Conservation (phyloP, 768 basidiomycete species). For the Panus rudis region DNA sequence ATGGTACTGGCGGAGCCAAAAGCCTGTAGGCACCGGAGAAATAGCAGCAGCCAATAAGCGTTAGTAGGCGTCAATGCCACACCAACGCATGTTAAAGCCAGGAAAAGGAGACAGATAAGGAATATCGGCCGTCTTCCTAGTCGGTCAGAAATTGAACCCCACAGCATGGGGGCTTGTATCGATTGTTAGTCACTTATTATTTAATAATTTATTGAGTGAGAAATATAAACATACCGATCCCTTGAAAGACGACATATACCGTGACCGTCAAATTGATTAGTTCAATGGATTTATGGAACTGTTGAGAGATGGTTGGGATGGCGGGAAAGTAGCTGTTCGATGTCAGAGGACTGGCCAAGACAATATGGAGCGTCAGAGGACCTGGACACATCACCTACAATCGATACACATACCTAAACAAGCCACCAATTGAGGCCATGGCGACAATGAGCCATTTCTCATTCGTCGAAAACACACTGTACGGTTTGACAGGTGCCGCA, state of each 20-base stretch:
- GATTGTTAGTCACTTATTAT: neutral
- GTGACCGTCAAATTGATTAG: constrained; percentile 78
- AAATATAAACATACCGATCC: constrained; percentile 37
- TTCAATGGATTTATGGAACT: constrained; percentile 60
- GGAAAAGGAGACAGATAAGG: constrained; percentile 53
- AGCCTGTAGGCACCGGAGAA: constrained; percentile 77
- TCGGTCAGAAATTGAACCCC: constrained; percentile 66
- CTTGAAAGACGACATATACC: constrained; percentile 67
- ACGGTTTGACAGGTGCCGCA: constrained; percentile 11
- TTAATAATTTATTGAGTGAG: neutral
- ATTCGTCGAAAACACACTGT: constrained; percentile 42
- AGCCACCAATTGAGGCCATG: constrained; percentile 48
- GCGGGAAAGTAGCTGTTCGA: constrained; percentile 77
- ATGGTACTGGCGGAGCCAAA: constrained; percentile 75
- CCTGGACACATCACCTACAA: neutral
- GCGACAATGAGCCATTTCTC: constrained; percentile 69
- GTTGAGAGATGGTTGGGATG: constrained; percentile 57
- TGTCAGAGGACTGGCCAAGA: constrained; percentile 51
- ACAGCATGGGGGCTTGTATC: constrained; percentile 38
- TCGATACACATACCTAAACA: constrained; percentile 56
- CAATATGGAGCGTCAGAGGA: constrained; percentile 1
- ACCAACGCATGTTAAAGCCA: constrained; percentile 60
- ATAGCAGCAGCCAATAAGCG: constrained; percentile 72
- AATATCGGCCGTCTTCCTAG: constrained; percentile 60
- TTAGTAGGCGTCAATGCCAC: constrained; percentile 46